Conservation (phyloP, 768 basidiomycete species). For the Phylloporus arenicola region DNA sequence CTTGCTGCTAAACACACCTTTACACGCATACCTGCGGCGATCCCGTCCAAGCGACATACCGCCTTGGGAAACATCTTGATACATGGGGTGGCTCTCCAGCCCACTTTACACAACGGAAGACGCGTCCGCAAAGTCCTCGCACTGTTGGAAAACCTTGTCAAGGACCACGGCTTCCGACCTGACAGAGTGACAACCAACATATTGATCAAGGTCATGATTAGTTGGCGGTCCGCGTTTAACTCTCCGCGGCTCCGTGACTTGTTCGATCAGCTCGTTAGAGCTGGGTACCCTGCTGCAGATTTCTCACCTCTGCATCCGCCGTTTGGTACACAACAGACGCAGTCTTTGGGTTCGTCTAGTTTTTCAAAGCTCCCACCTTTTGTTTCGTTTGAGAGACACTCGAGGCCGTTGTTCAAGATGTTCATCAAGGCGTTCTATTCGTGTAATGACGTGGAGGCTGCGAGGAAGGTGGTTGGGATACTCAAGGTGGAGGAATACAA, state of each 20-base stretch:
- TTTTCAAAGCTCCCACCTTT: slow-evolving; percentile 37
- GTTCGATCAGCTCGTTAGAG: slow-evolving; percentile 59
- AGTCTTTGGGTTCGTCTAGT: slow-evolving; percentile 13
- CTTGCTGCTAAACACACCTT: slow-evolving; percentile 43
- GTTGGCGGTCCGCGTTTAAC: slow-evolving; percentile 44
- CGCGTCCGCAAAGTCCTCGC: slow-evolving; percentile 39
- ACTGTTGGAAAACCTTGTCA: slow-evolving; percentile 39
- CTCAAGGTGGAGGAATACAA: slow-evolving; percentile 39
- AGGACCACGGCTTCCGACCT: slow-evolving; percentile 45
- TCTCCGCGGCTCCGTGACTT: slow-evolving; percentile 42
- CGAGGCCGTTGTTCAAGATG: slow-evolving; percentile 67
- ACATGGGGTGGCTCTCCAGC: slow-evolving; percentile 35
- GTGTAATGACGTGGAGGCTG: slow-evolving; percentile 50
- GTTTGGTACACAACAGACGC: slow-evolving; percentile 36
- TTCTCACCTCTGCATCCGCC: slow-evolving; percentile 35
- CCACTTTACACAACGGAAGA: slow-evolving; percentile 37
- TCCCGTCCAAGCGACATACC: slow-evolving; percentile 34
- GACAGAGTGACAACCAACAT: slow-evolving; percentile 72
- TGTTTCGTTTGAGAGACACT: slow-evolving; percentile 53
- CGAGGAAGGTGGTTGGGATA: slow-evolving; percentile 49
- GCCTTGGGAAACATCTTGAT: slow-evolving; percentile 55
- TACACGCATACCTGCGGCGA: slow-evolving; percentile 19
- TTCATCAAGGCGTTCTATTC: slow-evolving; percentile 61
- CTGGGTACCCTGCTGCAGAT: slow-evolving; percentile 49
- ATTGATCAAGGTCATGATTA: slow-evolving; percentile 54